These are phyloP conservation scores for Nicotiana obtusifolia DNA, from an alignment of 257 asterid genomes.

Conservation along the genomic window DNA sequence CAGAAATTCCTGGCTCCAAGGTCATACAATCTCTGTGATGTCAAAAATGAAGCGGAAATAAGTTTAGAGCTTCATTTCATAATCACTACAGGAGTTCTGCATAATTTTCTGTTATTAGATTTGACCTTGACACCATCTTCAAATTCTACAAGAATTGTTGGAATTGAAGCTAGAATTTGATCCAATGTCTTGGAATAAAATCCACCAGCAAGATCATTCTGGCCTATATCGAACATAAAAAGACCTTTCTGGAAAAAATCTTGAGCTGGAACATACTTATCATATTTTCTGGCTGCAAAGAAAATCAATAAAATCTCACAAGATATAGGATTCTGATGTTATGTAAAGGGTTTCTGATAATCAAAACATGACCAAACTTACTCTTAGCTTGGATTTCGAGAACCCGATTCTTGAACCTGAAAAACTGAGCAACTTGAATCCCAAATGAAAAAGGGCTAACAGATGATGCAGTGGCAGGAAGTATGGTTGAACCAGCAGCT, in stretches of 20 bases:
- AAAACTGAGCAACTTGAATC: slow-evolving; percentile 79
- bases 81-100: not conserved
- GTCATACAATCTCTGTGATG: slow-evolving; percentile 57
- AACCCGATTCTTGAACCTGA: slow-evolving; percentile 75
- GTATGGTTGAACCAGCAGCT: slow-evolving; percentile 66
- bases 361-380: slow-evolving; percentile 18
- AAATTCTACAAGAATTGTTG: slow-evolving; percentile 50
- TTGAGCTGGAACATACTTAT: slow-evolving; percentile 59
- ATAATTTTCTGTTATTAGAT: not conserved
- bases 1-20: slow-evolving; percentile 83
- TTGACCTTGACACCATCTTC: slow-evolving; percentile 69
- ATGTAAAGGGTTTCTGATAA: not conserved
- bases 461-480: slow-evolving; percentile 53
- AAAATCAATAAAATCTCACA: not conserved
- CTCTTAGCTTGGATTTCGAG: slow-evolving; percentile 54
- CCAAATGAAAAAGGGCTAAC: slow-evolving; percentile 73
- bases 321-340: not conserved
- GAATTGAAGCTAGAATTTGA: slow-evolving; percentile 83
- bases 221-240: slow-evolving; percentile 93
- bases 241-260: slow-evolving; percentile 66
- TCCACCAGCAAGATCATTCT: slow-evolving; percentile 92
- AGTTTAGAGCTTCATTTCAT: not conserved
- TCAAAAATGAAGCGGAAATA: not conserved
- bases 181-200: slow-evolving; percentile 79
- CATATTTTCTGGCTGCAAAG: slow-evolving; percentile 54